phyloP scores from a whole-genome alignment of 2,329 filamentous ascomycete species.

The Colletotrichum tamarilloi region DNA sequence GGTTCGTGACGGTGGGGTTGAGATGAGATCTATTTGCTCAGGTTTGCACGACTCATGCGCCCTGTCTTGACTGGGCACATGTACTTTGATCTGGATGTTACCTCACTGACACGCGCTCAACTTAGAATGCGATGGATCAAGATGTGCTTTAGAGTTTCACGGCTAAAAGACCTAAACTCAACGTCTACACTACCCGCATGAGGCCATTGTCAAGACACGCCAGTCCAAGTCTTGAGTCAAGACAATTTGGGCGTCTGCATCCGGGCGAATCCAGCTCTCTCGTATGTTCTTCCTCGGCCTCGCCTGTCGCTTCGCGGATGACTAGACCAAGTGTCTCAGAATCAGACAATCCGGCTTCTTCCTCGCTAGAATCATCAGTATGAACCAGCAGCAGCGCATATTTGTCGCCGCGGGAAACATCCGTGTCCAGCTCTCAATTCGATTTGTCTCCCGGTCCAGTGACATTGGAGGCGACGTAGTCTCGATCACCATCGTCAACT shows the following conservation, averaged over 20 bases:
- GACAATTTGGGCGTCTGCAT: not conserved
- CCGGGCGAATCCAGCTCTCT: not conserved
- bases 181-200: not conserved
- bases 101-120: not conserved
- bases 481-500: not conserved
- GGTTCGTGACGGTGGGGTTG: not conserved
- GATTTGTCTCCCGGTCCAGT: not conserved
- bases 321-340: not conserved
- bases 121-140: not conserved
- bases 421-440: not conserved
- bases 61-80: no score
- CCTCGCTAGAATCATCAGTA: not conserved
- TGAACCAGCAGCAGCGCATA: not conserved
- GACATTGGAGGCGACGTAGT: not conserved
- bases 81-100: not conserved
- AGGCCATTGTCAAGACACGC: not conserved
- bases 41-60: not conserved
- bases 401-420: not conserved
- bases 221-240: not conserved
- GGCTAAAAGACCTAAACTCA: no score
- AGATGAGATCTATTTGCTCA: not conserved
- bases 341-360: not conserved
- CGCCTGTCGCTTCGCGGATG: not conserved
- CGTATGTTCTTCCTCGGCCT: not conserved
- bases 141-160: not conserved